Conservation (phyloP, 306 rosid genomes). For the Corylus americana region DNA sequence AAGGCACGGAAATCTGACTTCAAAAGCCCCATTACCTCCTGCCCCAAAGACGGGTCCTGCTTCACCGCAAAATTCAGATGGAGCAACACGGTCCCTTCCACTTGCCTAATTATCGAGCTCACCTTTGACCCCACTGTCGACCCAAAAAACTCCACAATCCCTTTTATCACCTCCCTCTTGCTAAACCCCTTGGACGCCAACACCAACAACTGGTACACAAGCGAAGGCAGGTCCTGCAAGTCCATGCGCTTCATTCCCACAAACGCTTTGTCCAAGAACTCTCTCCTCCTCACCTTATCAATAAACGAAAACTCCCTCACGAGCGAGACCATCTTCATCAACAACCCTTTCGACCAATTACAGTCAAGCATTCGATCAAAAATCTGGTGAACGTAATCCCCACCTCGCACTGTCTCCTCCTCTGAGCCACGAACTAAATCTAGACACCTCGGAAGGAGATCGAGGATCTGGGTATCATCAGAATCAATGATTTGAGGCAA, state of each 20-base stretch:
- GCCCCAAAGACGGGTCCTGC: slow-evolving; percentile 42
- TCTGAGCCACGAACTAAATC: slow-evolving; percentile 9
- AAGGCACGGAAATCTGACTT: slow-evolving; percentile 36
- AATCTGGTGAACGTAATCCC: slow-evolving; percentile 1
- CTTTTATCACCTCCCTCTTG: slow-evolving; percentile 42
- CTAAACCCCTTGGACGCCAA: slow-evolving; percentile 40
- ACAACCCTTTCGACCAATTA: slow-evolving; percentile 39
- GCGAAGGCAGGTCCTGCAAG: slow-evolving; percentile 48
- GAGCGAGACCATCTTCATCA: slow-evolving; percentile 39
- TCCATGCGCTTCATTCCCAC: slow-evolving; percentile 31
- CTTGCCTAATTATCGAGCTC: slow-evolving; percentile 39
- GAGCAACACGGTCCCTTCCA: slow-evolving; percentile 46
- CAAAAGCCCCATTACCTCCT: slow-evolving; percentile 42
- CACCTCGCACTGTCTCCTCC: slow-evolving; percentile 11
- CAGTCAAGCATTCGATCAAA: slow-evolving; percentile 30
- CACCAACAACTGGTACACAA: slow-evolving; percentile 45
- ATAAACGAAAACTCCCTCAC: slow-evolving; percentile 32
- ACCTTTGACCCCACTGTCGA: slow-evolving; percentile 26
- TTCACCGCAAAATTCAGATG: slow-evolving; percentile 46
- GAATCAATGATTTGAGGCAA: slow-evolving; percentile 27
- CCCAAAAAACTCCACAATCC: slow-evolving; percentile 43
- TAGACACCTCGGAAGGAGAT: slow-evolving; percentile 37
- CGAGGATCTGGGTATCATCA: slow-evolving; percentile 39
- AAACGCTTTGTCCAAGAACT: slow-evolving; percentile 38
- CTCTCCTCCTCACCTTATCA: slow-evolving; percentile 30